Conservation (phyloP, 805 yeast species). For the Wickerhamiella siamensis region DNA sequence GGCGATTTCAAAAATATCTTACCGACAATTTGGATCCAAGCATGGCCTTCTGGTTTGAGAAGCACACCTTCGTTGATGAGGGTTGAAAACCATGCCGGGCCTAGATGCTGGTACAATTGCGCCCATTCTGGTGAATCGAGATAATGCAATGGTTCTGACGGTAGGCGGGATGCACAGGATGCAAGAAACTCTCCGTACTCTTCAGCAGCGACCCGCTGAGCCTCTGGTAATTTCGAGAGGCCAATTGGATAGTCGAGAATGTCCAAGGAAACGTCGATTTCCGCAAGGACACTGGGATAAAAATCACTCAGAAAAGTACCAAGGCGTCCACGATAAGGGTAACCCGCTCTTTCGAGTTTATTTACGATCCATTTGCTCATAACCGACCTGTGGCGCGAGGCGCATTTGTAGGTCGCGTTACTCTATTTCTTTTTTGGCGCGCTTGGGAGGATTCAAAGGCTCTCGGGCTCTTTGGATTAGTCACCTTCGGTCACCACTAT, state of each 20-base stretch:
- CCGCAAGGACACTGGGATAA: background rate
- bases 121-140: background rate
- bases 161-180: background rate
- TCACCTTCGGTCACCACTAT: conserved; percentile 1
- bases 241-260: background rate
- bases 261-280: background rate
- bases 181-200: background rate
- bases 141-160: background rate
- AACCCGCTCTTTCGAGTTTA: background rate
- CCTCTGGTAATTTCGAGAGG: background rate
- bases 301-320: background rate
- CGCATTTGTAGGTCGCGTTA: too few species aligned
- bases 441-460: too few species aligned
- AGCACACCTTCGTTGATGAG: background rate
- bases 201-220: background rate
- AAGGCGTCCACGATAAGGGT: background rate
- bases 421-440: too few species aligned
- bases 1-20: too few species aligned
- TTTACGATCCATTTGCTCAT: too few species aligned
- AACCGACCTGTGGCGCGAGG: too few species aligned
- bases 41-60: background rate
- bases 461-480: too few species aligned
- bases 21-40: background rate
- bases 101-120: background rate
- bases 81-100: background rate